Conservation (phyloP, 2,329 filamentous ascomycete species). For the Monilinia laxa region DNA sequence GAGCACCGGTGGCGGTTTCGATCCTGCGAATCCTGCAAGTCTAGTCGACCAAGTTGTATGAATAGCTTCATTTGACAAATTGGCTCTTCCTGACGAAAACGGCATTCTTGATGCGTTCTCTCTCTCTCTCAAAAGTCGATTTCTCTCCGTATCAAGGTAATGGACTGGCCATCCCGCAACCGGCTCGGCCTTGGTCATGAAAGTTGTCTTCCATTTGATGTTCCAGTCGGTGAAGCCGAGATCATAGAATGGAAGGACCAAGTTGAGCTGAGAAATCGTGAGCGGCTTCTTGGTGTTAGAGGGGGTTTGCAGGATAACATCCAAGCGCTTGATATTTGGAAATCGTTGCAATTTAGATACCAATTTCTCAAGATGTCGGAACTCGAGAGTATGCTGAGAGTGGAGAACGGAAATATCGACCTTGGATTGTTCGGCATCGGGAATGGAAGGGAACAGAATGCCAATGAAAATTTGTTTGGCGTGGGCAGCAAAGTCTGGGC, state of each 20-base stretch:
- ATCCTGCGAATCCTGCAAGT: neutral
- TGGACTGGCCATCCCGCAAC: constrained; percentile 21
- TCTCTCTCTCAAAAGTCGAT: constrained; percentile 17
- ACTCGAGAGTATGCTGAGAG: neutral
- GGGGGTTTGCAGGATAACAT: constrained; percentile 17
- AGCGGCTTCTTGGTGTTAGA: constrained; percentile 21
- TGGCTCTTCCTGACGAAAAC: constrained; percentile 16
- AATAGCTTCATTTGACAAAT: constrained; percentile 7
- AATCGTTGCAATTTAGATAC: constrained; percentile 17
- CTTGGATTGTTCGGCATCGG: neutral
- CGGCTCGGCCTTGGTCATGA: constrained; percentile 24
- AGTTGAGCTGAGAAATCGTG: constrained; percentile 27
- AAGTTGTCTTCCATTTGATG: constrained; percentile 28
- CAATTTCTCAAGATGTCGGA: constrained; percentile 18
- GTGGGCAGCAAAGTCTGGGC: constrained; percentile 24
- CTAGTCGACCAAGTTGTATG: neutral
- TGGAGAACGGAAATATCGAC: neutral
- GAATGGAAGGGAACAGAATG: constrained; percentile 25
- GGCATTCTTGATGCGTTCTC: constrained; percentile 11
- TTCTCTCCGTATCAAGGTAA: constrained; percentile 22
- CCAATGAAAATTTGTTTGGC: constrained; percentile 27
- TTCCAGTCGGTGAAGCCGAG: constrained; percentile 32
- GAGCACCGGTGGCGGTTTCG: neutral
- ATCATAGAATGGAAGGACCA: constrained; percentile 36
- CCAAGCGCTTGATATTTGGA: neutral